phyloP scores from a whole-genome alignment of 2,329 filamentous ascomycete species.

The Verticillium dahliae region DNA sequence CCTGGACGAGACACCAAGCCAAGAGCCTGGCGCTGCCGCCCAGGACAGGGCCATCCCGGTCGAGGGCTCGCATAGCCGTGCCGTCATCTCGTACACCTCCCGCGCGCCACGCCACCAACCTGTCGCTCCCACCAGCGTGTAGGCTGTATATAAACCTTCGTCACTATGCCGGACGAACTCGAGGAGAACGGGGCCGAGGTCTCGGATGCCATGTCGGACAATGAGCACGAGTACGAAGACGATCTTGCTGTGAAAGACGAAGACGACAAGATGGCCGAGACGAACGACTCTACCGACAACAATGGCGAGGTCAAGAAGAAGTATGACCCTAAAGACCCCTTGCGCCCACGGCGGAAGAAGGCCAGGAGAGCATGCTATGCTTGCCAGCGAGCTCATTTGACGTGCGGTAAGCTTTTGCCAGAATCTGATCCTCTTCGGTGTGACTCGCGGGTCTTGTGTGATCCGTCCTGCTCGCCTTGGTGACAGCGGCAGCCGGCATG shows the following conservation, averaged over 20 bases:
- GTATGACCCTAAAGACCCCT: conserved; percentile 80
- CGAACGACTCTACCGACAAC: conserved; percentile 34
- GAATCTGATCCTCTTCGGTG: not conserved
- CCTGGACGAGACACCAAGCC: conserved; percentile 4
- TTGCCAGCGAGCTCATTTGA: conserved; percentile 94
- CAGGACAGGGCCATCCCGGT: conserved; percentile 10
- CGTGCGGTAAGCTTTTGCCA: conserved; percentile 72
- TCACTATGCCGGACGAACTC: conserved; percentile 49
- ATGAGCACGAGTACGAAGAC: conserved; percentile 48
- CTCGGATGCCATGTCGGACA: conserved; percentile 54
- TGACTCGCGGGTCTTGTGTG: not conserved
- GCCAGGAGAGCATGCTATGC: conserved; percentile 92
- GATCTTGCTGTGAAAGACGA: conserved; percentile 37
- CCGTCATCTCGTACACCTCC: conserved; percentile 16
- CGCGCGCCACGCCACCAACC: conserved; percentile 2
- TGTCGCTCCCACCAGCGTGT: conserved; percentile 3
- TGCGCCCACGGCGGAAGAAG: conserved; percentile 88
- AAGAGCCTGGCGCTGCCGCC: conserved; percentile 1
- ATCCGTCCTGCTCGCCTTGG: not conserved
- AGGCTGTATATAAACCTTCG: conserved; percentile 45
- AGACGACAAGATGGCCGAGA: conserved; percentile 47
- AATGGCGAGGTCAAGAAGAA: conserved; percentile 56
- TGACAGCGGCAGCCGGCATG: not conserved
- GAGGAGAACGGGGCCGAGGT: conserved; percentile 47
- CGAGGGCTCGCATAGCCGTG: conserved; percentile 25